A percentile compares a stretch with the other conserved stretches of the same genome.
phyloP scores from a whole-genome alignment of 148 eudicot species.

The Heliamphora exappendiculata region DNA sequence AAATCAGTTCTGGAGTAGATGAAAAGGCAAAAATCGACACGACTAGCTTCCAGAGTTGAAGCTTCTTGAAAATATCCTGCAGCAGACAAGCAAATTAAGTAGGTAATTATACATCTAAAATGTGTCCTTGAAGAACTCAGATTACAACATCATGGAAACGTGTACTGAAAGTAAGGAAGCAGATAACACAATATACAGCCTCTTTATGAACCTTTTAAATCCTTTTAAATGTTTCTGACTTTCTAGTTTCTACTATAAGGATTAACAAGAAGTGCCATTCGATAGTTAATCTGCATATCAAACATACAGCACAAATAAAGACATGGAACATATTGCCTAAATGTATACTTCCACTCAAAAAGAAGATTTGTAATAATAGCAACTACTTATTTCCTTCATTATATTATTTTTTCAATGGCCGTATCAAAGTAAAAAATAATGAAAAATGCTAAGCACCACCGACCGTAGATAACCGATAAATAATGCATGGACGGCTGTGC shows the following conservation, averaged over 20 bases:
- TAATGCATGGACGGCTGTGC: no score
- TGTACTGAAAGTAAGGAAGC: neutral
- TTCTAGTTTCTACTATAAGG: neutral
- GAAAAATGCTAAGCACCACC: no score
- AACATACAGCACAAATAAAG: neutral
- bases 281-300: neutral
- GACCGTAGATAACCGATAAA: no score
- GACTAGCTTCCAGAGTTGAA: slow-evolving; percentile 77
- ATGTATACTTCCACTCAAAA: no score
- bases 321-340: no score
- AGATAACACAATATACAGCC: neutral
- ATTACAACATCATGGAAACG: neutral
- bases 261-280: neutral
- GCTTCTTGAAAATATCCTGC: slow-evolving; percentile 80
- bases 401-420: no score
- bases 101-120: neutral
- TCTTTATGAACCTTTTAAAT: neutral
- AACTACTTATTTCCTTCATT: no score
- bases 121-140: neutral
- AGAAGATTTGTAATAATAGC: no score
- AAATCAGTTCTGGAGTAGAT: slow-evolving; percentile 83
- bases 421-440: no score
- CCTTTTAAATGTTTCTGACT: neutral
- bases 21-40: slow-evolving; percentile 72
- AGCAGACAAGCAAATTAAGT: slow-evolving; percentile 1